phyloP scores from a whole-genome alignment of 2,329 filamentous ascomycete genomes.

The Fusarium sp. region DNA sequence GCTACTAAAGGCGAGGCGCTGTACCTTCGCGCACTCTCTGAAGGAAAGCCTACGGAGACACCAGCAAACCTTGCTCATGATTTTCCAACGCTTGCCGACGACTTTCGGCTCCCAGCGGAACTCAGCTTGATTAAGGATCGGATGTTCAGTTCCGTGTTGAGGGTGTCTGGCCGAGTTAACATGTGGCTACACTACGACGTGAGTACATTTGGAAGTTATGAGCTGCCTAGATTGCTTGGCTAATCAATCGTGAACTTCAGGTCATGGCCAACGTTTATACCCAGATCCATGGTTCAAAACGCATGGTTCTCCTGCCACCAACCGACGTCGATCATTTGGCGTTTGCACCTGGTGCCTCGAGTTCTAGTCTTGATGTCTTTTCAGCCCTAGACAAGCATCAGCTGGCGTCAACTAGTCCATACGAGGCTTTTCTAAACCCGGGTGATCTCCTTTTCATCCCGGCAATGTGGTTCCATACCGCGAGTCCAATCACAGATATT shows the following conservation, averaged over 20 bases:
- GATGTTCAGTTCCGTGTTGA: slow-evolving; percentile 81
- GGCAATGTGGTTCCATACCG: slow-evolving; percentile 86
- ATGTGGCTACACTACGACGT: slow-evolving; percentile 95
- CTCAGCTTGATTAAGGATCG: slow-evolving; percentile 71
- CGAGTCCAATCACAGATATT: slow-evolving; percentile 66
- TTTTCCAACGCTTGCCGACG: slow-evolving; percentile 75
- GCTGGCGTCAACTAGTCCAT: slow-evolving; percentile 68
- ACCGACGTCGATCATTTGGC: slow-evolving; percentile 76
- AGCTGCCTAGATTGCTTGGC: background rate
- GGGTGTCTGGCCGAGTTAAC: slow-evolving; percentile 82
- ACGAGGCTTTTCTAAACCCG: slow-evolving; percentile 73
- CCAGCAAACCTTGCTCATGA: slow-evolving; percentile 79
- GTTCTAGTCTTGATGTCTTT: slow-evolving; percentile 82
- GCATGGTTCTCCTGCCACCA: slow-evolving; percentile 82
- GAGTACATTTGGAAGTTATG: slow-evolving; percentile 46
- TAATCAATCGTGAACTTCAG: slow-evolving; percentile 52
- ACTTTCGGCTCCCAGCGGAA: slow-evolving; percentile 76
- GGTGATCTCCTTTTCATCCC: slow-evolving; percentile 87
- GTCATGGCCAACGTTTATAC: slow-evolving; percentile 90
- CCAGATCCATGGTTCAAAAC: slow-evolving; percentile 80
- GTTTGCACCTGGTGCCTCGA: slow-evolving; percentile 82
- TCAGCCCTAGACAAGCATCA: slow-evolving; percentile 56
- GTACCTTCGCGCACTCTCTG: slow-evolving; percentile 84
- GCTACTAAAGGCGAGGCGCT: slow-evolving; percentile 70
- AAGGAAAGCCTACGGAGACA: slow-evolving; percentile 73